Conservation (phyloP, 306 rosid genomes). For the Malus sylvestris region DNA sequence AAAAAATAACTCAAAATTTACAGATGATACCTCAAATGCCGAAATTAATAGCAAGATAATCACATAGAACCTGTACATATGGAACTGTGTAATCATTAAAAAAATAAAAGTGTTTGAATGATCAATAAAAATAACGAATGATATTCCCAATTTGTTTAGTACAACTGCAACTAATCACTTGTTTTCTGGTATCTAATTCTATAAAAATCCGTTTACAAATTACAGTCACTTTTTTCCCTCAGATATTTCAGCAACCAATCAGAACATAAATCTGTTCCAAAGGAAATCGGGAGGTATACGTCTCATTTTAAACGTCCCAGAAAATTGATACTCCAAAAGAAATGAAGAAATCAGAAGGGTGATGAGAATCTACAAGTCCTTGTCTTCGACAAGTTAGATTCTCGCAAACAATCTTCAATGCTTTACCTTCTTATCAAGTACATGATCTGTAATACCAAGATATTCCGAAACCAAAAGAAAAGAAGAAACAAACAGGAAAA, state of each 20-base stretch:
- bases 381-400: conserved; percentile 1
- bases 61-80: neutral
- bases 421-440: neutral
- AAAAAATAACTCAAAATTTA: conserved; percentile 2
- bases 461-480: neutral
- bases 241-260: neutral
- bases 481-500: neutral
- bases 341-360: neutral
- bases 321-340: neutral
- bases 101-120: neutral
- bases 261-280: neutral
- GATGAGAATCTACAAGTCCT: neutral
- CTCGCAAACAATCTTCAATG: neutral
- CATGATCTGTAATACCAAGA: neutral
- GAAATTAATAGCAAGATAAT: neutral
- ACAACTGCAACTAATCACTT: neutral
- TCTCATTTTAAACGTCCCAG: no score
- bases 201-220: neutral
- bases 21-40: neutral
- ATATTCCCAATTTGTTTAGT: neutral
- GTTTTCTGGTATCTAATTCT: neutral
- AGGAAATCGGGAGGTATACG: neutral
- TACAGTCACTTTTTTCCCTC: neutral
- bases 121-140: neutral
- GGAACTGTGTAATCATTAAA: neutral